A percentile compares a stretch with the other conserved stretches of the same genome.
Conservation (phyloP, 2,329 filamentous ascomycete species). For the Fusarium kyushuense region DNA sequence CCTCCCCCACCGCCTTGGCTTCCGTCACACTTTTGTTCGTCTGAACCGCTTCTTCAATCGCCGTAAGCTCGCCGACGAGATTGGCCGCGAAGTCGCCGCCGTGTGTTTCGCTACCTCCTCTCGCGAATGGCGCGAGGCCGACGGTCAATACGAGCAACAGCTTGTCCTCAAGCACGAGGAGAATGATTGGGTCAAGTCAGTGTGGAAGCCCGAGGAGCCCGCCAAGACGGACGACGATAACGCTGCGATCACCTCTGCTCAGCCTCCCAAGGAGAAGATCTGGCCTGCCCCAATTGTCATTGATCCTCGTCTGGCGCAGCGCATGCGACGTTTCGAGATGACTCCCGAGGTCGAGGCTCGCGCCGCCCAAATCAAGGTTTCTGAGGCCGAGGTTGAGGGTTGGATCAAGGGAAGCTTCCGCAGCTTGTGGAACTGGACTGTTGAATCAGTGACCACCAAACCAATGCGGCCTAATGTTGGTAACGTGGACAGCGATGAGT, state of each 20-base stretch:
- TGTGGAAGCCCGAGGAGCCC: slow-evolving; percentile 67
- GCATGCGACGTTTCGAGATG: slow-evolving; percentile 85
- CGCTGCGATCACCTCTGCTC: slow-evolving; percentile 50
- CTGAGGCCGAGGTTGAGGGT: slow-evolving; percentile 77
- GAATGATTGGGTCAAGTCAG: slow-evolving; percentile 85
- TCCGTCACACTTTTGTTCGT: slow-evolving; percentile 88
- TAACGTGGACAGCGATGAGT: slow-evolving; percentile 54
- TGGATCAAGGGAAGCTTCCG: slow-evolving; percentile 73
- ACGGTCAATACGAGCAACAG: slow-evolving; percentile 58
- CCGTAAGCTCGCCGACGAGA: slow-evolving; percentile 84
- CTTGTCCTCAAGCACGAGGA: slow-evolving; percentile 77
- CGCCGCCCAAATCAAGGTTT: slow-evolving; percentile 70
- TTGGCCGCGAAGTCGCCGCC: slow-evolving; percentile 89
- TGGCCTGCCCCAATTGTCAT: slow-evolving; percentile 82
- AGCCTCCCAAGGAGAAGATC: slow-evolving; percentile 71
- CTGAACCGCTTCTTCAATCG: slow-evolving; percentile 90
- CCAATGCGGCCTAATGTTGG: slow-evolving; percentile 58
- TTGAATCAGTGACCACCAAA: slow-evolving; percentile 55
- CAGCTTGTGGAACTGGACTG: slow-evolving; percentile 65
- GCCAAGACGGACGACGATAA: slow-evolving; percentile 60
- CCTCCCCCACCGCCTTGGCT: slow-evolving; percentile 92
- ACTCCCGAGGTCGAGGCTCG: slow-evolving; percentile 75
- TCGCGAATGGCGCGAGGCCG: slow-evolving; percentile 63
- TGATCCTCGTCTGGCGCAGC: slow-evolving; percentile 78
- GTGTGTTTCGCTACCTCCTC: slow-evolving; percentile 76